These are phyloP conservation scores for Pythium plurisporium DNA, from an alignment of 352 stramenopile genomes.

Conservation along the genomic window DNA sequence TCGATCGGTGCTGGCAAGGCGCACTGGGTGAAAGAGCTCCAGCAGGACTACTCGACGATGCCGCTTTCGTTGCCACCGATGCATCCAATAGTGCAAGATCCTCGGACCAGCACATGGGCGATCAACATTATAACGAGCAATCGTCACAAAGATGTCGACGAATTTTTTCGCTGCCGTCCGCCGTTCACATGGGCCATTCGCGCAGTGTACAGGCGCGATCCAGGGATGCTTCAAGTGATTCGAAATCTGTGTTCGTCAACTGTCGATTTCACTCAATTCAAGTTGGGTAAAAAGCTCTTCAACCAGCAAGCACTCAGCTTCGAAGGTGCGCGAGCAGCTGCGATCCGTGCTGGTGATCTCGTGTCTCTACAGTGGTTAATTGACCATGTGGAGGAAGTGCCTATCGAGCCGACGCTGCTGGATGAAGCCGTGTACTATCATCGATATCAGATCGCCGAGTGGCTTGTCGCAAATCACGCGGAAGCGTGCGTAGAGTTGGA, in stretches of 20 bases:
- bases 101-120: too few relatives aligned
- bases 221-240: background rate
- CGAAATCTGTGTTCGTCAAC: background rate
- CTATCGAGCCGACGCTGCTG: background rate
- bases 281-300: too few relatives aligned
- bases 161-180: background rate
- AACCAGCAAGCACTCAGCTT: too few relatives aligned
- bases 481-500: background rate
- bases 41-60: too few relatives aligned
- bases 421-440: background rate
- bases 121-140: too few relatives aligned
- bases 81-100: too few relatives aligned
- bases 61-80: too few relatives aligned
- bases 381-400: background rate
- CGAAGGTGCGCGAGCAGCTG: background rate
- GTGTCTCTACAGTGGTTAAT: background rate
- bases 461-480: background rate
- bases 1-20: too few relatives aligned
- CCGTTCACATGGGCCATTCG: background rate
- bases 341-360: background rate
- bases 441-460: background rate
- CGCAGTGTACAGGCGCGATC: background rate
- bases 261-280: background rate
- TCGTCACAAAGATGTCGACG: background rate
- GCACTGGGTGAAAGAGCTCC: too few relatives aligned